Evolutionary conservation across 768 basidiomycete species (phyloP).

Genomic region (Auricularia cornea): DNA sequence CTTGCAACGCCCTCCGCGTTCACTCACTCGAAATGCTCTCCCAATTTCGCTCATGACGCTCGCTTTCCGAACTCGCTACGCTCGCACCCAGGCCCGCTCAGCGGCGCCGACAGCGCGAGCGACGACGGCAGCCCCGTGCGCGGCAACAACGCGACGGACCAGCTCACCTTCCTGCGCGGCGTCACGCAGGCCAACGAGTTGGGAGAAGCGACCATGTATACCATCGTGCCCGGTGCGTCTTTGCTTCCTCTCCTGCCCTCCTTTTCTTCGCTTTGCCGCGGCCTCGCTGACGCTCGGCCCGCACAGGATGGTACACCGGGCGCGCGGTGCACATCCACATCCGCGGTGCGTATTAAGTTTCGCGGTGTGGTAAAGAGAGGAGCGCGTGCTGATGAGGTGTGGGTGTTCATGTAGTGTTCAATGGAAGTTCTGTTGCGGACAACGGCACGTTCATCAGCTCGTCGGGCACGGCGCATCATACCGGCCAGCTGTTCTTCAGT

Average conservation of each 20-base stretch:
- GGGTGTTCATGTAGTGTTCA: not conserved
- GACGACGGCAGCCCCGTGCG: not conserved
- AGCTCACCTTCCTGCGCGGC: slow-evolving; percentile 5
- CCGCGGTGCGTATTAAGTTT: not conserved
- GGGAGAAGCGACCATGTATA: slow-evolving; percentile 2
- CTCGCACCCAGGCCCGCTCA: not conserved
- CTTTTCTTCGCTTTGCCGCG: too few relatives aligned
- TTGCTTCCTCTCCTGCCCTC: too few relatives aligned
- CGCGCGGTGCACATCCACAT: slow-evolving; percentile 5
- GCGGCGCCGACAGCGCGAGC: not conserved
- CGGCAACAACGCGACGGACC: not conserved
- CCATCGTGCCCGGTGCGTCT: not conserved
- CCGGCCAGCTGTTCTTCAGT: not conserved
- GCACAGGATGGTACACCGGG: slow-evolving; percentile 2
- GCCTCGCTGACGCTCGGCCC: too few relatives aligned
- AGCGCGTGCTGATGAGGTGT: not conserved
- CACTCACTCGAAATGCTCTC: too few relatives aligned
- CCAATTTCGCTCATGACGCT: too few relatives aligned
- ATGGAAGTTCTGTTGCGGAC: not conserved
- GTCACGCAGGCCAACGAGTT: slow-evolving; percentile 1
- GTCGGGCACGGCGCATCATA: not conserved
- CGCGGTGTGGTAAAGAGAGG: too few relatives aligned
- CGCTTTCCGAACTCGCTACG: too few relatives aligned
- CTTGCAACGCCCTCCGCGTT: too few relatives aligned
- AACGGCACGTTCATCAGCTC: not conserved